Conservation (phyloP, 768 basidiomycete genomes). For the Rhodotorula paludigena region DNA sequence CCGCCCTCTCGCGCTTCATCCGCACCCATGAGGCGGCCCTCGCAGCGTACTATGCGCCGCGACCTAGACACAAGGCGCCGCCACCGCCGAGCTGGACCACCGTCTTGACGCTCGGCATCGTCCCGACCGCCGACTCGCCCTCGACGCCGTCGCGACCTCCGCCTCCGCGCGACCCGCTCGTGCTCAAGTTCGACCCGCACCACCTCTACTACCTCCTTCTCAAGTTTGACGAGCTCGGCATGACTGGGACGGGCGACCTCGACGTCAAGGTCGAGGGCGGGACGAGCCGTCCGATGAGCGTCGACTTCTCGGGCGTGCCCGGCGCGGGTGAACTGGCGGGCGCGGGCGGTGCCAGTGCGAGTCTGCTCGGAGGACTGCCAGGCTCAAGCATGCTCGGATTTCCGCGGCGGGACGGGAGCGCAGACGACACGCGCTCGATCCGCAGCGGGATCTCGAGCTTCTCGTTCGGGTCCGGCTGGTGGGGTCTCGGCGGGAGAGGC, state of each 20-base stretch:
- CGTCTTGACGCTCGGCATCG: constrained; percentile 34
- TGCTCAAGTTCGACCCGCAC: constrained; percentile 68
- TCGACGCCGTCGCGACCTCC: background rate
- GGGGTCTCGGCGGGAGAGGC: constrained; percentile 49
- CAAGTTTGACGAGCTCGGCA: constrained; percentile 73
- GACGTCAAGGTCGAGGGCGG: constrained; percentile 70
- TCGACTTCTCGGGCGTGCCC: constrained; percentile 55
- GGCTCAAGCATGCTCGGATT: constrained; percentile 9
- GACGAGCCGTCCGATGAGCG: constrained; percentile 66
- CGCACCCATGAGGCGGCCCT: constrained; percentile 66
- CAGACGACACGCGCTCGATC: background rate
- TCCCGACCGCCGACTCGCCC: constrained; percentile 11
- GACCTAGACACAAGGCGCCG: background rate
- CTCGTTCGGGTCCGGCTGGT: constrained; percentile 70
- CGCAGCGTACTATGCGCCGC: constrained; percentile 52
- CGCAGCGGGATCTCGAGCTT: constrained; percentile 43
- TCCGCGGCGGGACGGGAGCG: background rate
- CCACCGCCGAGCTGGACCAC: constrained; percentile 31
- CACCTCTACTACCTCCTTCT: constrained; percentile 84
- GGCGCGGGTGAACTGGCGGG: constrained; percentile 24
- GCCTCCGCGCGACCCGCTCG: constrained; percentile 50
- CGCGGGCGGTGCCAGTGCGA: background rate
- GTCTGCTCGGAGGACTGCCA: constrained; percentile 10
- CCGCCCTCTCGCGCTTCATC: constrained; percentile 65
- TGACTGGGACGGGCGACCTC: constrained; percentile 66